A percentile compares a stretch with the other conserved stretches of the same genome.
phyloP scores from a whole-genome alignment of 139 green algal species.

The Protoeuglena noctilucae region DNA sequence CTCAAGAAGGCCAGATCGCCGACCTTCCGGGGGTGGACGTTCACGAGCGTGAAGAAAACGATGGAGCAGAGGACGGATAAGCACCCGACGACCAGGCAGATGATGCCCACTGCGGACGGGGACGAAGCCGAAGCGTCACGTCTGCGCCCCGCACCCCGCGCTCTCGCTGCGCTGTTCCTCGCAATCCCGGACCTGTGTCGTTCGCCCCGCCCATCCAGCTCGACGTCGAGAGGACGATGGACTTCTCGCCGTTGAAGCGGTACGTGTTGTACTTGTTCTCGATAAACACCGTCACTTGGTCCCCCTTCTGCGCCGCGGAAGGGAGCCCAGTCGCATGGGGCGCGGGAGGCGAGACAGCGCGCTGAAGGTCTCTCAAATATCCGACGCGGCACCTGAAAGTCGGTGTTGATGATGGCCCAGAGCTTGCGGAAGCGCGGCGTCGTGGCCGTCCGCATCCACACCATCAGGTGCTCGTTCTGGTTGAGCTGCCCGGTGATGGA shows the following conservation, averaged over 20 bases:
- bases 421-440: slow-evolving; percentile 45
- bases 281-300: slow-evolving; percentile 25
- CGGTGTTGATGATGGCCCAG: slow-evolving; percentile 37
- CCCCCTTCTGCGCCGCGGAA: slow-evolving; percentile 1
- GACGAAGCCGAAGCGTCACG: too few relatives aligned
- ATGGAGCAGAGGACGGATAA: neutral
- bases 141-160: too few relatives aligned
- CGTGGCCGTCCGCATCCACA: slow-evolving; percentile 82
- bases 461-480: slow-evolving; percentile 78
- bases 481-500: slow-evolving; percentile 25
- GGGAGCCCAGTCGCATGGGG: neutral
- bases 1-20: neutral
- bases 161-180: too few relatives aligned
- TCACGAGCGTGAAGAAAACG: neutral
- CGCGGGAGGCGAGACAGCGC: neutral
- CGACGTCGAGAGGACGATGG: slow-evolving; percentile 45
- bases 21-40: neutral
- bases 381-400: slow-evolving; percentile 1
- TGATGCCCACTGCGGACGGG: neutral
- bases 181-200: too few relatives aligned
- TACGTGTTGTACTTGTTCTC: slow-evolving; percentile 69
- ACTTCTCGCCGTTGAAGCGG: slow-evolving; percentile 35
- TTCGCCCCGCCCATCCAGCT: slow-evolving; percentile 65
- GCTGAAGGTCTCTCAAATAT: neutral
- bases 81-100: neutral